Base-by-base conservation (phyloP, 139 green algal species). In the Ostreobium quekettii region DNA sequence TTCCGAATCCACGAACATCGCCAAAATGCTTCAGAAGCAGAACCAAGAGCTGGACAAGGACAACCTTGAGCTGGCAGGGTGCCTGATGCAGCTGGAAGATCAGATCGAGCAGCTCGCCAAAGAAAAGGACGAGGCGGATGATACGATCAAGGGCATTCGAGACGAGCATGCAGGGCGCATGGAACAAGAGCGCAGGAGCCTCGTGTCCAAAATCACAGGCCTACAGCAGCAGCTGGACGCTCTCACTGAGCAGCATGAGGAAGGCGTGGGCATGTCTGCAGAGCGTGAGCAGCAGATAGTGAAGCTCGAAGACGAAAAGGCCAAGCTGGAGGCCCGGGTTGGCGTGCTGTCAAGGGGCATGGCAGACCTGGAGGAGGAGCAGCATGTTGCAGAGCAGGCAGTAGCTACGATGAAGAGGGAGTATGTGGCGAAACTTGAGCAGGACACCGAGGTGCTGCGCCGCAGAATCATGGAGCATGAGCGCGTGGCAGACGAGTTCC, bases 391-490 rank as follows among this genome's bases (percentile, higher is more conserved):
- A n/a, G 61, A 56, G 35, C 37, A 68, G 24, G 61, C 61, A 30
- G 36, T 31, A 29, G 42, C 42, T 28, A 6, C 19, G 29, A 47
- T 42, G 28, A 15, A 26, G 3, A 36, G 53, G 31, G 61, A 68
- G 19, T 68, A 68, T 53, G 61, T 68, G 35, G 37, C 49, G 35
- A 53, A 37, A 57, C 36, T 68, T 24, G 61, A 68, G 36, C 8
- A 28, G 33, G 61, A 68, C 7, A 35, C 42, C 19, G 15, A 53
- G 42, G 11, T 19, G 11, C 42, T 53, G 15, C 42, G 42, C 11
- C 15, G 42, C n/a, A n/a, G n/a, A n/a, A n/a, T n/a, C n/a, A n/a
- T n/a, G n/a, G n/a, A n/a, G n/a, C n/a, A n/a, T n/a, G n/a, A n/a
- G n/a, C n/a, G n/a, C n/a, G n/a, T n/a, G n/a, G n/a, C n/a, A n/a